A percentile compares a stretch with the other conserved stretches of the same genome.
These are phyloP conservation scores for Zopfochytrium polystomum DNA, from an alignment of 371 early-diverging fungal genomes.

Conservation along the genomic window DNA sequence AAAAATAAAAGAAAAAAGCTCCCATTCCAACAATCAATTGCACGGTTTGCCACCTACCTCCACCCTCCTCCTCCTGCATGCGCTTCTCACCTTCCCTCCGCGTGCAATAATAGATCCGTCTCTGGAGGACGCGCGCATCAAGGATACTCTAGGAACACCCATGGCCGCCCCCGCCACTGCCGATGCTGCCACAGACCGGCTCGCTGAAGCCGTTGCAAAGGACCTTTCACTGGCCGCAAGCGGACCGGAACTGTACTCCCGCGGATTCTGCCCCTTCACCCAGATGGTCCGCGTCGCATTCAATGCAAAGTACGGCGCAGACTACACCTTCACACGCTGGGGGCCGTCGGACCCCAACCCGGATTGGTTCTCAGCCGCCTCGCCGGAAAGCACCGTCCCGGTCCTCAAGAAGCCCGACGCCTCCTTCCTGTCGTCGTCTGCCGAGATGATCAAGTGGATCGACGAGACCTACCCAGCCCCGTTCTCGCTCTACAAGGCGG, in stretches of 20 bases:
- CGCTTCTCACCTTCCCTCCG: no score
- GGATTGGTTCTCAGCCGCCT: slow-evolving; percentile 8
- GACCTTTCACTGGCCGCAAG: no score
- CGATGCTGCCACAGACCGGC: no score
- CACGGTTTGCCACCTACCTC: no score
- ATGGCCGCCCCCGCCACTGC: no score
- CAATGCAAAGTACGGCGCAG: not conserved
- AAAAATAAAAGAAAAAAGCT: no score
- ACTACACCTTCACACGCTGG: not conserved
- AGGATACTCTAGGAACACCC: no score
- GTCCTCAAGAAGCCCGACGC: slow-evolving; percentile 19
- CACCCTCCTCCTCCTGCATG: no score
- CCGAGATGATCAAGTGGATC: slow-evolving; percentile 8
- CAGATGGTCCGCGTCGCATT: slow-evolving; percentile 23
- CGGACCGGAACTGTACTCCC: slow-evolving; percentile 16
- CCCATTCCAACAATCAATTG: no score
- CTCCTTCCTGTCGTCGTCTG: slow-evolving; percentile 6
- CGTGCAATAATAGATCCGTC: no score
- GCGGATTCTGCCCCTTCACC: slow-evolving; percentile 19
- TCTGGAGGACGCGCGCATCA: no score
- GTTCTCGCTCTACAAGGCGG: not conserved
- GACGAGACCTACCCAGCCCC: slow-evolving; percentile 7
- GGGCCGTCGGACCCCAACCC: slow-evolving; percentile 2
- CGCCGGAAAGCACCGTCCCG: slow-evolving; percentile 13
- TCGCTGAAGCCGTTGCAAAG: no score